Base-by-base conservation (phyloP, 805 yeast species). In the Saccharomycopsis babjevae region DNA sequence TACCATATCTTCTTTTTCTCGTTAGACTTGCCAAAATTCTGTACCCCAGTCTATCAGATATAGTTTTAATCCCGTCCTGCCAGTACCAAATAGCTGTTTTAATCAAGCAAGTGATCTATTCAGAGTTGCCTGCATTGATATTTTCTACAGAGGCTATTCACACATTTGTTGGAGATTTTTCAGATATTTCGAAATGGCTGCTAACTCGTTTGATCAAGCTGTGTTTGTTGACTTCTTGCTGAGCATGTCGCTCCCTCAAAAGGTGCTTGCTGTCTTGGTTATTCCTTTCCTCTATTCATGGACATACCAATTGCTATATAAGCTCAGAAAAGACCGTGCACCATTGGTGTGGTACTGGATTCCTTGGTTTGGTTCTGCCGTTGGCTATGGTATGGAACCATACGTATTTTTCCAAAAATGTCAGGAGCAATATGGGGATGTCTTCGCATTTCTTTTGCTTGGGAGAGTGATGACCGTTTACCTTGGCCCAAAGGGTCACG, bases 401-500 rank as follows among this genome's bases (percentile, higher is more conserved):
- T 94, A 92, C 72, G 89, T 83, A 62, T 94, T 94, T 72, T 94
- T 94, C 69, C 86, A 81, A 65, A 77, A 78, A 50, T 86, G 92
- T 73, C 88, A 91, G 67, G 71, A 79, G 66, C 86, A 90, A 72
- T 83, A 93, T 69, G 99, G 99, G 65, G 97, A 94, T 73, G 89
- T 90, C 57, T 94, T 91, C 71, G 85, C 97, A 30, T 94, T 94
- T 70, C 82, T 92, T 65, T 74, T 94, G 72, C 78, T 94, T 67
- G 99, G 99, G 60, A 88, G 83, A 70, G 86, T 84, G 46, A 90
- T 93, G 96, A 92, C 97, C 5, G 99, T 94, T 61, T 91, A 89
- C 71, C 77, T 94, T 68, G 99, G 98, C 57, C 97, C 98, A 68
- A 89, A 89, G 75, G 99, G 99, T 67, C 97, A 94, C 74, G 99